A percentile compares a stretch with the other conserved stretches of the same genome.
Conservation (phyloP, 2,329 filamentous ascomycete species). For the Cladosporium sp. region DNA sequence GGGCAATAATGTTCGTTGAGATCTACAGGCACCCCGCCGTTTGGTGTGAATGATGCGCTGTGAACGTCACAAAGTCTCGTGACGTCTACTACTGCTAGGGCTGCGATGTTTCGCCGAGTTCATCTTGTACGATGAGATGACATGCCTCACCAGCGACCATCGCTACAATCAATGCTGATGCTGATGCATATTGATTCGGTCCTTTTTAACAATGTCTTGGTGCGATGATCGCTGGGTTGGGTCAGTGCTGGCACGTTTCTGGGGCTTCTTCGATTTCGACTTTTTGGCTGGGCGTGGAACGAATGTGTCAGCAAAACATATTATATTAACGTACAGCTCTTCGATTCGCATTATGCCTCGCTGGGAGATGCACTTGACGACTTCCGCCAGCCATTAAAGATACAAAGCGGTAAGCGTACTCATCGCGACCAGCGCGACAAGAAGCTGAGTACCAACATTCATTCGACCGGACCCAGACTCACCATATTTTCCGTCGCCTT, state of each 20-base stretch:
- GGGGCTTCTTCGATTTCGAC: neutral
- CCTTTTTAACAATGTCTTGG: neutral
- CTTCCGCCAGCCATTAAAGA: neutral
- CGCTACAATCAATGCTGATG: neutral
- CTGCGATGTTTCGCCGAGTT: neutral
- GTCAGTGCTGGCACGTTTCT: neutral
- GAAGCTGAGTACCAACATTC: neutral
- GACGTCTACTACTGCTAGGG: constrained; percentile 1
- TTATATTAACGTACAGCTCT: neutral
- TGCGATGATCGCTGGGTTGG: neutral
- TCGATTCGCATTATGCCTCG: neutral
- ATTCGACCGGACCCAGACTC: neutral
- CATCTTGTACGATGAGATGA: neutral
- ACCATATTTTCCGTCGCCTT: neutral
- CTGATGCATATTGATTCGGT: neutral
- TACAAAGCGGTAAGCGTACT: neutral
- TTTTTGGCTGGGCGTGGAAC: neutral
- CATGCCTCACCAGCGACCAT: neutral
- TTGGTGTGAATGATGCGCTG: constrained; percentile 3
- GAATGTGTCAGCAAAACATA: neutral
- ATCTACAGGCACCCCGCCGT: constrained; percentile 8
- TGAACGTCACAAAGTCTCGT: constrained; percentile 5
- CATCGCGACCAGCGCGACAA: constrained; percentile 14
- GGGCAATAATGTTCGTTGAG: constrained; percentile 5
- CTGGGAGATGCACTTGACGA: neutral